Percentiles rank a stretch among this genome's conserved stretches.
Conservation (phyloP, 345 rosid species). For the Aquilaria malaccensis region DNA sequence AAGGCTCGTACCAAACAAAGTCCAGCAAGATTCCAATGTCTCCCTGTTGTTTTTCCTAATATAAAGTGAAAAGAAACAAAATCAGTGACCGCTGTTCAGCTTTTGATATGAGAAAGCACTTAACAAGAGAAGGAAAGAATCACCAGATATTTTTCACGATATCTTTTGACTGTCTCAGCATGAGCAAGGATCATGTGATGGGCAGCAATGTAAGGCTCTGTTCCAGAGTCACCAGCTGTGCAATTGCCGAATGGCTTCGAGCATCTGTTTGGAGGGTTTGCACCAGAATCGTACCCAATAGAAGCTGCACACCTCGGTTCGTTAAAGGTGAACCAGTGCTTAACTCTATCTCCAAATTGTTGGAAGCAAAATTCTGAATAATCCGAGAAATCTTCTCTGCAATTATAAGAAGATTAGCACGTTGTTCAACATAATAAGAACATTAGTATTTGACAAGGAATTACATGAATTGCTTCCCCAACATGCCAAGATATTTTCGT, state of each 20-base stretch:
- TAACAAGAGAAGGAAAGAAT: not conserved
- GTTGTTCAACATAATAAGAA: too few species aligned
- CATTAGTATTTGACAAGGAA: too few species aligned
- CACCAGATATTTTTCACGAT: constrained; percentile 38
- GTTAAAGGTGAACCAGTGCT: constrained; percentile 57
- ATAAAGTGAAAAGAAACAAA: too few species aligned
- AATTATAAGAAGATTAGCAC: not conserved
- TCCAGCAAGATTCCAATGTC: constrained; percentile 53
- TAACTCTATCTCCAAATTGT: constrained; percentile 48
- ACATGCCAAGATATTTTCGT: constrained; percentile 19
- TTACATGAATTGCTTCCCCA: too few species aligned
- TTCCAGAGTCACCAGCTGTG: constrained; percentile 37
- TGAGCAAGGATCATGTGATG: constrained; percentile 45
- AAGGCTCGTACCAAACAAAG: constrained; percentile 52
- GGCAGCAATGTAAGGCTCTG: constrained; percentile 52
- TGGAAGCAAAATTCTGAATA: constrained; percentile 57
- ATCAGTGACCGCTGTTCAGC: too few species aligned
- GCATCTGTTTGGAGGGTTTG: constrained; percentile 42
- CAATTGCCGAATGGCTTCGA: constrained; percentile 41
- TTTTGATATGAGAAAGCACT: too few species aligned
- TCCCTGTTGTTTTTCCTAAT: constrained; percentile 42
- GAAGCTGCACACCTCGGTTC: constrained; percentile 50
- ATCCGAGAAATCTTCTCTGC: constrained; percentile 43
- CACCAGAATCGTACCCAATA: constrained; percentile 42
- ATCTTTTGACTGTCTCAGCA: constrained; percentile 43